Percentiles rank a stretch among this genome's conserved stretches.
phyloP scores from a whole-genome alignment of 441 rosid species.

The Eruca vesicaria region DNA sequence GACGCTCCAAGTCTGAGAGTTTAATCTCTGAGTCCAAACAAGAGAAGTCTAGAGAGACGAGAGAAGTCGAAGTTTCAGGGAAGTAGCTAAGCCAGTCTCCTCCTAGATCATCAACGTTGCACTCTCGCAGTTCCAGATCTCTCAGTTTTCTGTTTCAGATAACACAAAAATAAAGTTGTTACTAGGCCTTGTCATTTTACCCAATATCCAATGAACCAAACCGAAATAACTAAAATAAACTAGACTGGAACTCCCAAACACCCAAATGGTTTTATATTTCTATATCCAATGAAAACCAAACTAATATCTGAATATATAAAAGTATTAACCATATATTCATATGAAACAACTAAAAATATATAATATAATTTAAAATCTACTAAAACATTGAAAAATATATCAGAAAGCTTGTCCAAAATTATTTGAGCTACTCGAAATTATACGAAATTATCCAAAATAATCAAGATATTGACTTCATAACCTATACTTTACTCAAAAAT shows the following conservation, averaged over 20 bases:
- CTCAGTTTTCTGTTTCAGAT: conserved; percentile 57
- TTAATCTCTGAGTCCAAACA: conserved; percentile 66
- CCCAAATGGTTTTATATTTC: background rate
- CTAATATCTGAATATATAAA: too few species aligned
- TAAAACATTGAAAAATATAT: background rate
- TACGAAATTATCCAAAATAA: background rate
- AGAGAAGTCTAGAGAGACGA: conserved; percentile 78
- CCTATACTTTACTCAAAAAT: background rate
- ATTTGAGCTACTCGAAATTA: background rate
- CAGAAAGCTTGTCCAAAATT: background rate
- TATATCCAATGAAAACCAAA: background rate
- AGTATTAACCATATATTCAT: too few species aligned
- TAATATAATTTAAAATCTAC: too few species aligned
- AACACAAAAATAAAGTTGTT: background rate
- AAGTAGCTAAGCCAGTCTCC: conserved; percentile 86
- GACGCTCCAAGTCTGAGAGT: conserved; percentile 71
- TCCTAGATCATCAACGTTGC: conserved; percentile 80
- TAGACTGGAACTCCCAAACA: background rate
- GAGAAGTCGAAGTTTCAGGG: conserved; percentile 68
- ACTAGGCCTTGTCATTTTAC: background rate
- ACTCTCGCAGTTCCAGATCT: conserved; percentile 78
- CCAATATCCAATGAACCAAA: background rate
- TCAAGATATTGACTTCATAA: too few species aligned
- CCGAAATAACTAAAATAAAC: background rate
- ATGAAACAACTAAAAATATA: too few species aligned